Evolutionary conservation across 768 basidiomycete species (phyloP).

Genomic region (Rubroboletus satanas): DNA sequence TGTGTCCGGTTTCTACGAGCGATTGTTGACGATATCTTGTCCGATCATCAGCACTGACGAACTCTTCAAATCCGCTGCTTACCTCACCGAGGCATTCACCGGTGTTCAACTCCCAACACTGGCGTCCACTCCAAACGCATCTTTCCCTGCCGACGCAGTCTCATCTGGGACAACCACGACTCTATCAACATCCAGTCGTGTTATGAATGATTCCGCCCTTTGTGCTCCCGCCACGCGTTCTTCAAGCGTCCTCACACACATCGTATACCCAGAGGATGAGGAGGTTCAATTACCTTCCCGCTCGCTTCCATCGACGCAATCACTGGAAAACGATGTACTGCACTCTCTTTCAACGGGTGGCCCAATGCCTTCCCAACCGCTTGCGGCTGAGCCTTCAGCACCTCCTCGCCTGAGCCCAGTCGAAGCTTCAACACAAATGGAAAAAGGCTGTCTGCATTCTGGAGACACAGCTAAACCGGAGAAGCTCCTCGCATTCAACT

Average conservation of each 20-base stretch:
- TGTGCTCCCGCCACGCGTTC: conserved; percentile 14
- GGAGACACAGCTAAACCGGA: conserved; percentile 4
- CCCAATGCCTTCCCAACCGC: not conserved
- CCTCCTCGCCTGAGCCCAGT: not conserved
- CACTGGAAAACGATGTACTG: not conserved
- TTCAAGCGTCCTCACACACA: conserved; percentile 22
- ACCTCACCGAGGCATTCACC: conserved; percentile 64
- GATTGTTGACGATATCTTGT: conserved; percentile 4
- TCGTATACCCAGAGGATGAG: conserved; percentile 13
- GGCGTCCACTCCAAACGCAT: conserved; percentile 13
- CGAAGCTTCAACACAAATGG: not conserved
- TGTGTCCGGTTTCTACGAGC: not conserved
- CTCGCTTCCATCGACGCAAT: not conserved
- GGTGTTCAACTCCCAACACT: conserved; percentile 24
- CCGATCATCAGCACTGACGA: conserved; percentile 57
- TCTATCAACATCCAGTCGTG: not conserved
- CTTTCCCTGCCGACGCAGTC: not conserved
- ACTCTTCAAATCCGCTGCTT: conserved; percentile 70
- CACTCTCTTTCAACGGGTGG: not conserved
- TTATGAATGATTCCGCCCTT: not conserved
- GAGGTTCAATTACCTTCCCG: not conserved
- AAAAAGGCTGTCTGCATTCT: not conserved
- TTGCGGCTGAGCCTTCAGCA: not conserved
- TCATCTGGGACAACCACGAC: not conserved
- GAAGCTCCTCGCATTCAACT: conserved; percentile 56